phyloP scores from a whole-genome alignment of 1,284 basidiomycete species.

The Phylloporus gajari region DNA sequence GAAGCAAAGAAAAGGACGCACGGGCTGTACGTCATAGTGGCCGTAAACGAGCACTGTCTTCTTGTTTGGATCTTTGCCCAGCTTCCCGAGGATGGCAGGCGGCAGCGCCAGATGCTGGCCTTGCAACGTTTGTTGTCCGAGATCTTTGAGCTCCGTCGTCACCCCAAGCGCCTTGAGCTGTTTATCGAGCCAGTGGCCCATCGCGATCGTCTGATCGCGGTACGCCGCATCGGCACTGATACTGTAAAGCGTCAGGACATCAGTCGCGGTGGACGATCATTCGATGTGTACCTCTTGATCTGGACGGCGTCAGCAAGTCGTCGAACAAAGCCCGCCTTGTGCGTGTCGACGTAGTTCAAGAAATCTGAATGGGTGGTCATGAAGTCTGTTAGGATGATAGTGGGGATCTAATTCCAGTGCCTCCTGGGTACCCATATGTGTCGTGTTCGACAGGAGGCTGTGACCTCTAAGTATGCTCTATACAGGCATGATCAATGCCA shows the following conservation, averaged over 20 bases:
- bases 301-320: slow-evolving; percentile 86
- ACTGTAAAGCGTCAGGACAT: slow-evolving; percentile 48
- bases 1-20: background rate
- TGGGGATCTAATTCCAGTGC: too few relatives aligned
- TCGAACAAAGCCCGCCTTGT: slow-evolving; percentile 80
- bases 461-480: too few relatives aligned
- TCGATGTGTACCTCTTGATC: slow-evolving; percentile 77
- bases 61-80: slow-evolving; percentile 87
- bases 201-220: slow-evolving; percentile 81
- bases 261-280: background rate
- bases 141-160: slow-evolving; percentile 74
- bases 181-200: slow-evolving; percentile 83
- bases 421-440: too few relatives aligned
- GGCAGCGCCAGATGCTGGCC: slow-evolving; percentile 84
- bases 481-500: too few relatives aligned
- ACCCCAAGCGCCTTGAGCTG: slow-evolving; percentile 83
- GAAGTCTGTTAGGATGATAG: too few relatives aligned
- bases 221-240: slow-evolving; percentile 74
- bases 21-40: slow-evolving; percentile 7
- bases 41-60: slow-evolving; percentile 7
- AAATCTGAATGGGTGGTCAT: slow-evolving; percentile 59
- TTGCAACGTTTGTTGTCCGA: slow-evolving; percentile 88
- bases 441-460: too few relatives aligned
- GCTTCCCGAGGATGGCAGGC: slow-evolving; percentile 86
- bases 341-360: slow-evolving; percentile 73